A percentile compares a stretch with the other conserved stretches of the same genome.
Evolutionary conservation across 2,329 filamentous ascomycete species (phyloP).

Genomic region (Knoxdaviesia capensis): DNA sequence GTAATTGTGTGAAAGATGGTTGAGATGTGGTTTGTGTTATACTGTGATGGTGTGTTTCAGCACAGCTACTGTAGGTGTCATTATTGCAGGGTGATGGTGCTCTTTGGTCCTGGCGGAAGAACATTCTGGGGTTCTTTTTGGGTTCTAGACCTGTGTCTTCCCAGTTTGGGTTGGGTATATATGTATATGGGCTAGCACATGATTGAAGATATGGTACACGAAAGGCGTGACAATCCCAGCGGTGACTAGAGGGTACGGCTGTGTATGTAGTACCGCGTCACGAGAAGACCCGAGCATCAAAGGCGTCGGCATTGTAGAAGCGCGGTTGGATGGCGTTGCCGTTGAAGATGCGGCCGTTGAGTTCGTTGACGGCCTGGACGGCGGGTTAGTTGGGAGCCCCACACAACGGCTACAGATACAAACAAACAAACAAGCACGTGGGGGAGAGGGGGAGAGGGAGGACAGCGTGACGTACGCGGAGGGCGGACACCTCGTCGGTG

Average conservation of each 20-base stretch:
- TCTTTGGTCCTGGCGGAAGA: too few species aligned
- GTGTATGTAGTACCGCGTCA: too few species aligned
- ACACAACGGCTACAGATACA: constrained; percentile 1
- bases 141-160: neutral
- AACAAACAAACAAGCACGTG: neutral
- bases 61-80: too few species aligned
- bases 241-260: neutral
- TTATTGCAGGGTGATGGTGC: too few species aligned
- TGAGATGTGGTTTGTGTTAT: too few species aligned
- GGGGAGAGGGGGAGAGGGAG: neutral
- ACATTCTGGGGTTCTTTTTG: neutral
- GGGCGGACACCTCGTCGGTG: constrained; percentile 61
- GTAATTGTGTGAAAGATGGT: too few species aligned
- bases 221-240: neutral
- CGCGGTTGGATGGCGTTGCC: constrained; percentile 65
- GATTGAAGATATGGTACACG: neutral
- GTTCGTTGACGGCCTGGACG: constrained; percentile 62
- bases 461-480: constrained; percentile 42
- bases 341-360: constrained; percentile 74
- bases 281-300: constrained; percentile 44
- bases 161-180: neutral
- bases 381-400: constrained; percentile 1
- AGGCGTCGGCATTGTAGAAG: constrained; percentile 68
- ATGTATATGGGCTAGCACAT: neutral
- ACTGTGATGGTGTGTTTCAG: too few species aligned